phyloP scores from a whole-genome alignment of 306 rosid species.

The Cicer chorassanicum region DNA sequence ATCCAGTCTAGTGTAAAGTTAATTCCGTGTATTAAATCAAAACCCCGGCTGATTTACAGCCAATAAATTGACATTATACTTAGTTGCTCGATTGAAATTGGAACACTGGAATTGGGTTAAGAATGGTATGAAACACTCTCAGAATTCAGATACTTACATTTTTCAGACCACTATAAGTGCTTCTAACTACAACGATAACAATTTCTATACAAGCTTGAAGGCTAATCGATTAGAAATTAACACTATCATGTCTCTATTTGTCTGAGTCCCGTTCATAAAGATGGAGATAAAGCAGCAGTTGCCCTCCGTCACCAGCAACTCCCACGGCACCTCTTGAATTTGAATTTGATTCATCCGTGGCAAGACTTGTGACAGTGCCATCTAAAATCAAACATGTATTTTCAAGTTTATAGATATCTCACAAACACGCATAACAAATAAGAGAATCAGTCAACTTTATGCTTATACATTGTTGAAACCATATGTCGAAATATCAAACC shows the following conservation, averaged over 20 bases:
- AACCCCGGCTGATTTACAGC: neutral
- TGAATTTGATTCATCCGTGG: conserved; percentile 65
- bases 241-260: conserved; percentile 10
- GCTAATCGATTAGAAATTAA: conserved; percentile 17
- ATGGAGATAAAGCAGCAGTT: conserved; percentile 62
- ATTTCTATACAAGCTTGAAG: conserved; percentile 3
- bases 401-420: conserved; percentile 10
- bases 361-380: conserved; percentile 63
- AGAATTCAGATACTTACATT: neutral
- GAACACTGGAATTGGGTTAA: neutral
- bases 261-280: conserved; percentile 33
- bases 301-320: conserved; percentile 57
- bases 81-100: neutral
- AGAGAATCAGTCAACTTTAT: conserved; percentile 11
- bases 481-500: neutral
- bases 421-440: conserved; percentile 18
- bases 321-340: conserved; percentile 66
- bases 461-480: neutral
- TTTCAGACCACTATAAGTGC: neutral
- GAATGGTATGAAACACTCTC: neutral
- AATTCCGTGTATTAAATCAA: neutral
- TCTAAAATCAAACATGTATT: conserved; percentile 45
- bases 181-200: neutral
- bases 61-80: neutral
- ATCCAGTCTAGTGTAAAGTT: neutral